These are phyloP conservation scores for Beauveria rudraprayagi DNA, from an alignment of 2,329 filamentous ascomycete genomes.

Conservation along the genomic window DNA sequence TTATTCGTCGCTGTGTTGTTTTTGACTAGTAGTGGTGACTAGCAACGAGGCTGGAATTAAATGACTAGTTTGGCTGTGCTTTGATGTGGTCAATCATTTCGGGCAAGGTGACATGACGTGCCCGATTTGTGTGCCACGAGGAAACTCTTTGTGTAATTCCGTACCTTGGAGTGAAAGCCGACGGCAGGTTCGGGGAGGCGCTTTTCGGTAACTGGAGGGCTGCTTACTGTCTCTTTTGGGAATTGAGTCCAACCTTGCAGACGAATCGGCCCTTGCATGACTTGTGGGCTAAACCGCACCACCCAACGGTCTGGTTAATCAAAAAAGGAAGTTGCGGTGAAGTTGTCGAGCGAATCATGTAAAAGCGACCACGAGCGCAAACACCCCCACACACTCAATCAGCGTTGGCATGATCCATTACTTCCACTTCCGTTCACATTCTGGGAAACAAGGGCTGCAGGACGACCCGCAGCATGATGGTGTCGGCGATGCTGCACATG, in stretches of 20 bases:
- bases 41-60: neutral
- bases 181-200: neutral
- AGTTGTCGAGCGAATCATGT: neutral
- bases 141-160: neutral
- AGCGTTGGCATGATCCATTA: neutral
- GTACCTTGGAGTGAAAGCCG: neutral
- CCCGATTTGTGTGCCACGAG: neutral
- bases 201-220: neutral
- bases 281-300: neutral
- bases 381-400: neutral
- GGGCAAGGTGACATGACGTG: neutral
- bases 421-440: neutral
- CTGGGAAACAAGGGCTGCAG: neutral
- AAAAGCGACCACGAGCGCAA: neutral
- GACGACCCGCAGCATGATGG: neutral
- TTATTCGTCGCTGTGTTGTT: neutral
- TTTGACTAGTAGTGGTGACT: neutral
- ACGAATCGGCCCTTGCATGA: neutral
- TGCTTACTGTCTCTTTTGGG: neutral
- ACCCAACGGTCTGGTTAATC: neutral
- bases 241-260: neutral
- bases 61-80: neutral
- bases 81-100: neutral
- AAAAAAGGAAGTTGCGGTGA: constrained; percentile 3
- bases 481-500: constrained; percentile 8